Evolutionary conservation across 352 stramenopile genomes (phyloP).

Genomic region (Phytophthora vignae): DNA sequence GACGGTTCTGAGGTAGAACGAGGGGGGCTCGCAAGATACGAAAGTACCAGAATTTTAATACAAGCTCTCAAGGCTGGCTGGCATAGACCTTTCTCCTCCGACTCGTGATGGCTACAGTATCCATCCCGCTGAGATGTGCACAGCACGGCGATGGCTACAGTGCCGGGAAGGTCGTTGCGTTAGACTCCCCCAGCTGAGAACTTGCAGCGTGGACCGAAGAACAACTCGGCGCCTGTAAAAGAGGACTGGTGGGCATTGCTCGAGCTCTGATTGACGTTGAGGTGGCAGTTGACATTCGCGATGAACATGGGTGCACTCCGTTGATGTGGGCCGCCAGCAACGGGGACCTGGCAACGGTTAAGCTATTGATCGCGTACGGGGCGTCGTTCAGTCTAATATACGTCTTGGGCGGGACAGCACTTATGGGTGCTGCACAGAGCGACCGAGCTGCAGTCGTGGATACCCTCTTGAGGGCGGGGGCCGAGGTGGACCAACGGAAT

Average conservation of each 20-base stretch:
- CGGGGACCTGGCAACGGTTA: neutral
- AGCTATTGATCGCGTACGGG: neutral
- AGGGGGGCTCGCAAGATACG: neutral
- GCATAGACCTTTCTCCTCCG: too few relatives aligned
- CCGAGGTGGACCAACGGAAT: neutral
- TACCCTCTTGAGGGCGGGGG: neutral
- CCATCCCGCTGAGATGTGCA: neutral
- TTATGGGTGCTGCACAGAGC: neutral
- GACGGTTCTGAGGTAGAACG: constrained; percentile 26
- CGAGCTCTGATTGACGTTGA: neutral
- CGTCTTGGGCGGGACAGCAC: neutral
- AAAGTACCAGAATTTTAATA: neutral
- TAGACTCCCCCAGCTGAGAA: neutral
- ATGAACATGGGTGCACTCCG: neutral
- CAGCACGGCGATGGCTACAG: neutral
- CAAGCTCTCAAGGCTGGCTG: too few relatives aligned
- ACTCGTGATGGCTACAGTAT: too few relatives aligned
- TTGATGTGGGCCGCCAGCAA: neutral
- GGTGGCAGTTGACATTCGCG: neutral
- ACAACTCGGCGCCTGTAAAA: neutral
- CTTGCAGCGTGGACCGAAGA: neutral
- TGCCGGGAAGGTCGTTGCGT: neutral
- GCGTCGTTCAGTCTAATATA: neutral
- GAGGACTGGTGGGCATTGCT: neutral
- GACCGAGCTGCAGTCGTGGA: neutral